Conservation (phyloP, 1,139 yeast species). For the Debaryomyces sp. region DNA sequence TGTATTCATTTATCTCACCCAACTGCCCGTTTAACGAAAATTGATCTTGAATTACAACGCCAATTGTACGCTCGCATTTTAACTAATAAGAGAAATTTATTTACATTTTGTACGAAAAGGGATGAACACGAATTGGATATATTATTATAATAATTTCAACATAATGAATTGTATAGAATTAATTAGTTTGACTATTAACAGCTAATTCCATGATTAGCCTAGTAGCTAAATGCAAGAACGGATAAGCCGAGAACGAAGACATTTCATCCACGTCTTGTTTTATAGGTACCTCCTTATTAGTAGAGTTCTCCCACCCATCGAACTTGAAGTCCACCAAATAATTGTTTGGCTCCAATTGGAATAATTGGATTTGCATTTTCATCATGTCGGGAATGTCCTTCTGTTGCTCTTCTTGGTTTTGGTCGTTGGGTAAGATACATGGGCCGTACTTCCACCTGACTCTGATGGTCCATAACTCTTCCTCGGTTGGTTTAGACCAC, state of each 20-base stretch:
- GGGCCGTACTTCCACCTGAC: constrained; percentile 91
- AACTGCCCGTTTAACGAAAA: neutral
- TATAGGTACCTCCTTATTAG: constrained; percentile 12
- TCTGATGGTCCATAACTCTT: constrained; percentile 93
- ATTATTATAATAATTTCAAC: neutral
- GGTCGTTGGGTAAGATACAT: constrained; percentile 27
- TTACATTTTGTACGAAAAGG: constrained; percentile 14
- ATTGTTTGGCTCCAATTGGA: constrained; percentile 94
- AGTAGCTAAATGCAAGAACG: constrained; percentile 91
- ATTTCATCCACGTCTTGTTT: constrained; percentile 65
- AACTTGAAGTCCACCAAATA: constrained; percentile 96
- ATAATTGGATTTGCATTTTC: constrained; percentile 96
- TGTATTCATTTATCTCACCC: neutral
- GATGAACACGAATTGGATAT: constrained; percentile 12
- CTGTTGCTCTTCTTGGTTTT: constrained; percentile 15
- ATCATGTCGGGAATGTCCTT: constrained; percentile 67
- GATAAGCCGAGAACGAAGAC: constrained; percentile 89
- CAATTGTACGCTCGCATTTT: constrained; percentile 12
- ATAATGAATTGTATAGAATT: constrained; percentile 3
- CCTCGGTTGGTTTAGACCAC: constrained; percentile 93
- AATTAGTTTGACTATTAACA: constrained; percentile 57
- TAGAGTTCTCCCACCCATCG: constrained; percentile 85
- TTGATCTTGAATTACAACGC: constrained; percentile 4
- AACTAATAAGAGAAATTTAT: constrained; percentile 13
- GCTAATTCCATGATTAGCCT: constrained; percentile 95